Evolutionary conservation across 164 flowering plant species (phyloP), one percentile per base, ranked within the genome.

Genomic region (Nymphaea thermarum): DNA sequence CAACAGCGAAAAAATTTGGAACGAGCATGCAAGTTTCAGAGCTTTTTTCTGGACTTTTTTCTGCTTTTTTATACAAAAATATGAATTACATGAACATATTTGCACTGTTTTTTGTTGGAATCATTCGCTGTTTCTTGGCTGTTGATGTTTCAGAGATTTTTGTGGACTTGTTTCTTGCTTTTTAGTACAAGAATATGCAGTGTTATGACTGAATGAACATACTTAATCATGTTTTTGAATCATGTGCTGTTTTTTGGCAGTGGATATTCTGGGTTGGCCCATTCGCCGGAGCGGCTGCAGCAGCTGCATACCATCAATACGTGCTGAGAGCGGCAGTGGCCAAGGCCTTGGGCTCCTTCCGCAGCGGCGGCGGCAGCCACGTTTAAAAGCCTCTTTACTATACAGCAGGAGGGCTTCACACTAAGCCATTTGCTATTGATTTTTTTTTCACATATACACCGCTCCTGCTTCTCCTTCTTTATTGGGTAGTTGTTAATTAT

Each of bases 191-290:
- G 36, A 25, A 25, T 25, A 25, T 25, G 36, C 36, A 25, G 36
- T 25, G 1, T 25, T 25, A 25, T 25, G 36, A 25, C 36, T 25
- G 36, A 25, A 25, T 25, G 36, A 25, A 25, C 36, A 25, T 25
- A 25, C 1, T 25, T 25, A 1, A 25, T 25, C 36, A 25, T 25
- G 36, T 25, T 25, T 25, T 25, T 25, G 36, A 25, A 25, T 25
- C 36, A 25, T 25, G 0, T 25, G 36, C 36, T 25, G 36, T 25
- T 25, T 25, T 25, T 3, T 25, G 55, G 68, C 82, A 88, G 91
- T 88, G 94, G 94, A 81, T 88, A 43, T 88, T 88, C 83, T 88
- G 94, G 94, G 93, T 86, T 63, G 93, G 93, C 51, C 93, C 93
- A 2, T 85, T 86, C 43, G 72, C 85, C 5, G 90, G 94, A 72